Conservation (phyloP, 257 asterid species). For the Sherardia arvensis region DNA sequence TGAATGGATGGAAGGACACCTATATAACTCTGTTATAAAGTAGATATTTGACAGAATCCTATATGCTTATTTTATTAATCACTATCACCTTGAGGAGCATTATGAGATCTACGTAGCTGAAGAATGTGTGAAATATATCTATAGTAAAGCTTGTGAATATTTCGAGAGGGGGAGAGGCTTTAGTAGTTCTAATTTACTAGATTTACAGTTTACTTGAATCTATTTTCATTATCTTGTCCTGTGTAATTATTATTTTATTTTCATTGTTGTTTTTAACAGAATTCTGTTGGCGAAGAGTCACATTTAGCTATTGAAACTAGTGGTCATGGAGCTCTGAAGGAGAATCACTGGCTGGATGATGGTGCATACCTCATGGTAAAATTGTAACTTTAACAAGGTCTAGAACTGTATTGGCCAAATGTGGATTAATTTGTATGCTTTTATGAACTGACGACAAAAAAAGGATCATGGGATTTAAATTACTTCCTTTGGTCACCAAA, state of each 20-base stretch:
- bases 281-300: conserved; percentile 77
- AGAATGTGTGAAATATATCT: too few relatives aligned
- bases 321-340: conserved; percentile 99
- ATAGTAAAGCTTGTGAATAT: neutral
- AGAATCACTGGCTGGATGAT: conserved; percentile 97
- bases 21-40: too few relatives aligned
- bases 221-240: neutral
- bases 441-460: neutral
- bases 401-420: neutral
- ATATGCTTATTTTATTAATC: neutral
- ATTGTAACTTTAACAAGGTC: conserved; percentile 5
- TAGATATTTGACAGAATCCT: neutral
- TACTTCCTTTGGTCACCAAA: neutral
- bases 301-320: conserved; percentile 98
- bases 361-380: conserved; percentile 98
- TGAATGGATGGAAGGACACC: neutral
- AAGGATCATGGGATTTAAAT: neutral
- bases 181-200: neutral
- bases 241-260: neutral
- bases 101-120: neutral
- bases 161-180: neutral
- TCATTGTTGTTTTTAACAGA: conserved; percentile 31
- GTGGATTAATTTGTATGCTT: neutral
- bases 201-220: neutral
- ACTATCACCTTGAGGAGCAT: neutral